Conservation (phyloP, 768 basidiomycete species). For the Lactarius vividus region DNA sequence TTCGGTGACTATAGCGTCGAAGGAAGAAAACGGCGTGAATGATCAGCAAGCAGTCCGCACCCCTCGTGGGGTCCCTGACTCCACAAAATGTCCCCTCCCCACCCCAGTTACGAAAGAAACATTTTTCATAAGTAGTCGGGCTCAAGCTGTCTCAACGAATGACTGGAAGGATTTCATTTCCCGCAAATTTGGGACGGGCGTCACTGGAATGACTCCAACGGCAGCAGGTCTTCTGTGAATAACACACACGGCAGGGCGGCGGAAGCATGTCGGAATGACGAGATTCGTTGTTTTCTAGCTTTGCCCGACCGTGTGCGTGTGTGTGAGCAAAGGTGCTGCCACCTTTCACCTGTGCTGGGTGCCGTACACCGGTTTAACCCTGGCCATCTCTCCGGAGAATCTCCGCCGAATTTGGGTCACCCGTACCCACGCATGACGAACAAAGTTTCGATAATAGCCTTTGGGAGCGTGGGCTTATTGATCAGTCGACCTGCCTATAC, state of each 20-base stretch:
- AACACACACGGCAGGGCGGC: slow-evolving; percentile 15
- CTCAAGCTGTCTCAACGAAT: slow-evolving; percentile 2
- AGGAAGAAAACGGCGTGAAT: neutral
- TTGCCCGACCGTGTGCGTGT: slow-evolving; percentile 4
- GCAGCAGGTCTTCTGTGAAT: slow-evolving; percentile 21
- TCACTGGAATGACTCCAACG: slow-evolving; percentile 18
- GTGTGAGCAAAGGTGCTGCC: neutral
- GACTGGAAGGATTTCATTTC: slow-evolving; percentile 19
- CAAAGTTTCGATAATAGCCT: slow-evolving; percentile 14
- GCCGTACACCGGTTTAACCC: slow-evolving; percentile 6
- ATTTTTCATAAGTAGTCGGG: slow-evolving; percentile 3
- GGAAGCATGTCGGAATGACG: slow-evolving; percentile 21
- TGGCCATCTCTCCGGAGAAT: slow-evolving; percentile 9
- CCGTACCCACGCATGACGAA: slow-evolving; percentile 13
- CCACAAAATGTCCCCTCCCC: neutral
- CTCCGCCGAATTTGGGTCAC: slow-evolving; percentile 15
- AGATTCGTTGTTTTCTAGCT: slow-evolving; percentile 17
- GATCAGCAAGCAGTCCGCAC: slow-evolving; percentile 4
- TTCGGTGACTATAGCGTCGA: neutral
- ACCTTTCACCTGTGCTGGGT: slow-evolving; percentile 9
- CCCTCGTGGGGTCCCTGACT: neutral
- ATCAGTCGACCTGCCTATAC: slow-evolving; percentile 23
- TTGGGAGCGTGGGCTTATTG: slow-evolving; percentile 11
- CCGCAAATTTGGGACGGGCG: slow-evolving; percentile 6
- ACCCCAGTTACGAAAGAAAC: slow-evolving; percentile 8